Evolutionary conservation across 2,329 filamentous ascomycete genomes (phyloP), one percentile per base, ranked within the genome.

Genomic region (Scorias spongiosa): DNA sequence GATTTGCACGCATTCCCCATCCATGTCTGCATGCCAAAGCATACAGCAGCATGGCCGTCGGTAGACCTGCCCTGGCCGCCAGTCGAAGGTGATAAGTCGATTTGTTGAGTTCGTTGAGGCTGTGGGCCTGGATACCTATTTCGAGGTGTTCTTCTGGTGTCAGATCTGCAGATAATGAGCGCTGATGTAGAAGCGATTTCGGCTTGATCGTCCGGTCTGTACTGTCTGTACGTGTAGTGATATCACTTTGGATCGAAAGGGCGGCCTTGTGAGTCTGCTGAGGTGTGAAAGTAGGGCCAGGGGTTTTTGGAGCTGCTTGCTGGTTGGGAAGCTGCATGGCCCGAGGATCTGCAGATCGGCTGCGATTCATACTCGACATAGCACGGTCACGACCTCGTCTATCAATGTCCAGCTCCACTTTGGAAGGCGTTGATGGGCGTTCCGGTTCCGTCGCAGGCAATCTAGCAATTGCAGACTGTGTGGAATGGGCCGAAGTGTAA

Each of bases 1-100:
- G 86, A 60, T 94, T 95, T 7, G 86, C 76, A 9, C 88, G 80
- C 85, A 96, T 95, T 14, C 91, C 91, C 91, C 91, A 98, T 41
- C 91, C 91, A 59, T 98, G 91, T 41, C 91, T 77, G 58, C 89
- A 96, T 10, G 91, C 91, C 30, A 98, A 72, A 5, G 89, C 91
- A 62, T 95, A 98, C 29, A 96, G 71, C 10, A 98, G 75, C 91
- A 98, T 98, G 17, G 82, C 91, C 0, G 89, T 94, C 0, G 91
- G 84, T 46, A 93, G 76, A 40, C 86, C 84, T 45, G 84, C 80
- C 54, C 80, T 79, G 1, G 91, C 89, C 3, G 91, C 91, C 47
- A 93, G 76, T 29, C 91, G 82, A 39, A 98, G 73, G 59, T 98
- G 91, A 58, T 96, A 98, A 0, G 91, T 96, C 0, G 89, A 96